Evolutionary conservation across 2,329 filamentous ascomycete species (phyloP), one percentile per base, ranked within the genome.

Genomic region (Pseudonectria foliicola): DNA sequence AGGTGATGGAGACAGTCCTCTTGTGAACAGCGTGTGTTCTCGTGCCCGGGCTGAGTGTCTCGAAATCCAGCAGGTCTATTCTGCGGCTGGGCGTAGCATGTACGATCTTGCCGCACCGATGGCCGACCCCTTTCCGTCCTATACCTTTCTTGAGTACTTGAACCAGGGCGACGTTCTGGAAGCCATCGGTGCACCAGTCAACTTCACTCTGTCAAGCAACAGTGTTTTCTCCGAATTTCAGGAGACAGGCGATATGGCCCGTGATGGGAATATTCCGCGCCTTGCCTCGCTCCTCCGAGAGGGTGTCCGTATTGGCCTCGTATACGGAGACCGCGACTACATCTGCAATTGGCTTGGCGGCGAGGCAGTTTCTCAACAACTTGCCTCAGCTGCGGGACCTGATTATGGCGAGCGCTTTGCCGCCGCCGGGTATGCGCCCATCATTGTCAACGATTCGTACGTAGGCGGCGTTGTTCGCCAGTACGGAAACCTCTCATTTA

Each of bases 381-480:
- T 87, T 1, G 68, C 77, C 27, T 63, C 68, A 10, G 60, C 68
- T 30, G 60, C 70, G 16, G 61, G 62, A 5, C 46, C 56, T 12
- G 49, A 59, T 13, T 77, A 82, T 43, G 59, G 66, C 0, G 57
- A 61, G 2, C 59, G 62, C 18, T 92, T 90, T 54, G 62, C 69
- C 2, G 56, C 63, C 0, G 79, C 85, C 1, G 85, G 84, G 1
- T 92, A 92, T 54, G 74, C 77, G 1, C 76, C 81, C 11, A 77
- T 92, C 42, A 64, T 78, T 10, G 77, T 85, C 27, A 84, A 86
- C 52, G 70, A 68, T 16, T 68, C 71, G 6, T 82, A 82, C 58
- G 75, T 79, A 52, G 84, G 76, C 33, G 86, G 85, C 13, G 73
- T 76, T 37, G 84, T 86, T 0, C 74, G 85, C 4, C 84, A 92